These are phyloP conservation scores for Hymenoscyphus scutula DNA, from an alignment of 2,329 filamentous ascomycete species.

Conservation along the genomic window DNA sequence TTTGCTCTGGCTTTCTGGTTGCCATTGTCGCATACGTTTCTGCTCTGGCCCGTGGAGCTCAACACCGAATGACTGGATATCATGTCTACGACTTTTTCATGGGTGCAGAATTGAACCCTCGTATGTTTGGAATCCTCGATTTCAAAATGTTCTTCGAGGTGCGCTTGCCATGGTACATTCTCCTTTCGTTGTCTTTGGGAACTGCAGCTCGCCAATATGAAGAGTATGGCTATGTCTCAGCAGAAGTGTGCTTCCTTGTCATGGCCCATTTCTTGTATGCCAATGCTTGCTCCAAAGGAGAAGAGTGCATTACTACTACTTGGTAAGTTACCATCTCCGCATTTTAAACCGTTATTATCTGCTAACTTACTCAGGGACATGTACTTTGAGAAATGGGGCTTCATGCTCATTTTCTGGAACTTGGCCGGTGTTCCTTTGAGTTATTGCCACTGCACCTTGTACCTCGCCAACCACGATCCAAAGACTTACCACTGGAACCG, in stretches of 20 bases:
- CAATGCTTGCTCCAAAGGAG: conserved; percentile 87
- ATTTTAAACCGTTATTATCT: conserved; percentile 6
- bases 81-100: conserved; percentile 88
- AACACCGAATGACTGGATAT: conserved; percentile 89
- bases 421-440: conserved; percentile 85
- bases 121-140: conserved; percentile 80
- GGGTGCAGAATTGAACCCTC: conserved; percentile 82
- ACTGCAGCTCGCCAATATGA: conserved; percentile 82
- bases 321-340: conserved; percentile 49
- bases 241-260: conserved; percentile 79
- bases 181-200: conserved; percentile 74
- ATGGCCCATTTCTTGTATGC: conserved; percentile 92
- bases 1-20: conserved; percentile 83
- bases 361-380: conserved; percentile 62
- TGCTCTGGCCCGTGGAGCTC: conserved; percentile 72
- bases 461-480: conserved; percentile 77
- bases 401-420: conserved; percentile 99
- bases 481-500: conserved; percentile 75
- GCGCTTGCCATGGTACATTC: conserved; percentile 86
- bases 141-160: conserved; percentile 98
- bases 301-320: conserved; percentile 84
- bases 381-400: conserved; percentile 96
- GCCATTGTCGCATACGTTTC: conserved; percentile 84
- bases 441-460: conserved; percentile 93
- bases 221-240: conserved; percentile 77